Evolutionary conservation across 257 asterid genomes (phyloP), one percentile per base, ranked within the genome.

Genomic region (Perilla frutescens): DNA sequence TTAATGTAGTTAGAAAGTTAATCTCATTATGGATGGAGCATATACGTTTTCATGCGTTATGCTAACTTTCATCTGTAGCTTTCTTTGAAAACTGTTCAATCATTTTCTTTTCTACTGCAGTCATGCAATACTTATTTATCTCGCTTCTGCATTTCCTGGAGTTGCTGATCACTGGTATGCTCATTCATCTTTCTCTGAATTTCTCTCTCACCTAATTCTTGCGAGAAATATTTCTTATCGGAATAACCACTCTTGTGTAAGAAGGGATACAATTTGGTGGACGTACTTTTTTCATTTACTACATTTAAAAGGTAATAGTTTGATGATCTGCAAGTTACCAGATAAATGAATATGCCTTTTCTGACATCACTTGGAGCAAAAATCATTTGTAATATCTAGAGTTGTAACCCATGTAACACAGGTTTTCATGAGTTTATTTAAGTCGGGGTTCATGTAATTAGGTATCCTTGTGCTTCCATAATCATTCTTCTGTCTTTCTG

Each of bases 151-250:
- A 53, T 89, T 81, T 79, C 85, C 97, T 43, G 86, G 84, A 79
- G 88, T 91, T 70, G 91, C 96, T 15, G 97, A 88, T 80, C 98
- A 93, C 84, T 93, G 98, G 97, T 91, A 80, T 51, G 85, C 63
- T 77, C 36, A 39, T 31, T 15, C n/a, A 31, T 60, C 3, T 55
- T 55, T 39, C 67, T 44, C 4, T 1, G 14, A 37, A 36, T 34
- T 63, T 64, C 55, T 62, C 2, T 60, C 67, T 9, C 48, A 40
- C 43, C 3, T 4, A 65, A 61, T 1, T 59, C 14, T 0, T 29
- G 36, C 40, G 56, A 57, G 44, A 29, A 56, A 10, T 11, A 2
- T 32, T 26, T 7, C 0, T 55, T 29, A 8, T 31, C 49, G 32
- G 20, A 8, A 26, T 11, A 47, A 43, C 14, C 45, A 14, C 31